A percentile compares a stretch with the other conserved stretches of the same genome.
Evolutionary conservation across 495 filamentous ascomycete genomes (phyloP).

Genomic region (Aspergillus mulundensis): DNA sequence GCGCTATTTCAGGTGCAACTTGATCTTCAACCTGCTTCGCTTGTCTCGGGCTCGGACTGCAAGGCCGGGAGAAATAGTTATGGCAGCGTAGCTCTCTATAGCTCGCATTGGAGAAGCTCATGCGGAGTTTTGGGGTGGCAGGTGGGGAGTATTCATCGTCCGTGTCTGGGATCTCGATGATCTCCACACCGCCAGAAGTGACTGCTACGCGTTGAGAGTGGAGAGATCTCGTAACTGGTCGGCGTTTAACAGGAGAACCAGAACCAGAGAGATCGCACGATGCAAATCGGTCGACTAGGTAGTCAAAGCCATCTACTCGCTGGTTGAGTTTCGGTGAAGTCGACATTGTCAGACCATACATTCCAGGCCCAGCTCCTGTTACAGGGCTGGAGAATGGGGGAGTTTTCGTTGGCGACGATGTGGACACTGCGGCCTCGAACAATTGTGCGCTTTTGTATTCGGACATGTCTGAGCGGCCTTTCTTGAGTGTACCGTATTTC

Average conservation of each 20-base stretch:
- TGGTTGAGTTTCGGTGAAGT: slow-evolving; percentile 9
- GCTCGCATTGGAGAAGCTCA: slow-evolving; percentile 22
- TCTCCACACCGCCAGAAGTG: slow-evolving; percentile 12
- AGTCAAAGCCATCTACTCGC: slow-evolving; percentile 22
- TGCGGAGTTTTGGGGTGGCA: slow-evolving; percentile 10
- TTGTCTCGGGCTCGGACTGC: neutral
- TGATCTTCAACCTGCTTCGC: neutral
- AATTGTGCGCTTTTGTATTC: slow-evolving; percentile 31
- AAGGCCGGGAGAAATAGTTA: slow-evolving; percentile 2
- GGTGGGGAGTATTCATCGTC: slow-evolving; percentile 13
- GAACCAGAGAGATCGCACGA: slow-evolving; percentile 21
- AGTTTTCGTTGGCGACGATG: slow-evolving; percentile 16
- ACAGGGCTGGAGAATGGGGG: slow-evolving; percentile 6
- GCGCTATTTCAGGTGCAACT: slow-evolving; percentile 6
- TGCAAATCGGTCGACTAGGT: slow-evolving; percentile 28
- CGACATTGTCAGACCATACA: slow-evolving; percentile 7
- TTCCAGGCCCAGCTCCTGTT: neutral
- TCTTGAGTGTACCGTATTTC: slow-evolving; percentile 45
- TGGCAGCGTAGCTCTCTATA: slow-evolving; percentile 8
- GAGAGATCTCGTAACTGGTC: slow-evolving; percentile 16
- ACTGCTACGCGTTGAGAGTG: slow-evolving; percentile 12
- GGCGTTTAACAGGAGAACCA: slow-evolving; percentile 23
- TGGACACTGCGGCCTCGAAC: slow-evolving; percentile 28
- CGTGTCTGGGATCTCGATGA: slow-evolving; percentile 2
- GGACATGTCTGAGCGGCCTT: slow-evolving; percentile 33